Percentiles rank a stretch among this genome's conserved stretches.
Evolutionary conservation across 495 filamentous ascomycete genomes (phyloP).

Genomic region (Aeminium ludgeri): DNA sequence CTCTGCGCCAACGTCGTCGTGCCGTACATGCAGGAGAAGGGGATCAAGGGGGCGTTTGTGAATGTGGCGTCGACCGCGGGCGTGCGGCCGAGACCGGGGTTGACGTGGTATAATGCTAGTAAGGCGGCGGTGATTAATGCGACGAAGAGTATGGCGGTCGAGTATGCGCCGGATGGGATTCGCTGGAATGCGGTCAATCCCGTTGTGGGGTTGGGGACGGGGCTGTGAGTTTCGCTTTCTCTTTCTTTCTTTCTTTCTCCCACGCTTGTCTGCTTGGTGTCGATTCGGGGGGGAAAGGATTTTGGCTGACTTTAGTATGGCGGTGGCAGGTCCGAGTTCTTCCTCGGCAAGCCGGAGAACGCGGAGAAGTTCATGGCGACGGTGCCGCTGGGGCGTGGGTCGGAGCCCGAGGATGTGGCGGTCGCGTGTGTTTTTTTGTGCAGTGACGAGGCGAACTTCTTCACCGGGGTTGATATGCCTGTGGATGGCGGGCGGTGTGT

Average conservation of each 20-base stretch:
- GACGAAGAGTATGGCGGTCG: constrained; percentile 16
- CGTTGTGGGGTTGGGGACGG: constrained; percentile 12
- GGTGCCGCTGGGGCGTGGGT: constrained; percentile 47
- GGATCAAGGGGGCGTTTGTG: constrained; percentile 17
- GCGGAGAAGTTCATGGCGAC: constrained; percentile 47
- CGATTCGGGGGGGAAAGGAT: too few species aligned
- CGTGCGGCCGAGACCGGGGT: constrained; percentile 15
- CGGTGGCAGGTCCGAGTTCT: constrained; percentile 44
- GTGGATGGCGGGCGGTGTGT: constrained; percentile 38
- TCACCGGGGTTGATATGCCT: constrained; percentile 49
- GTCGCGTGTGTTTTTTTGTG: constrained; percentile 50
- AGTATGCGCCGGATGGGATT: constrained; percentile 19
- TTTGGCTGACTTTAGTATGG: constrained; percentile 22
- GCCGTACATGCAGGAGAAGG: constrained; percentile 17
- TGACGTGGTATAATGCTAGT: constrained; percentile 19
- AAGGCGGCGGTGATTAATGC: constrained; percentile 20
- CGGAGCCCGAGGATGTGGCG: constrained; percentile 47
- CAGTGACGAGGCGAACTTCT: constrained; percentile 49
- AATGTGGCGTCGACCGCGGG: constrained; percentile 19
- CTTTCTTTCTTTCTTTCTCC: too few species aligned
- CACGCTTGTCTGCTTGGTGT: too few species aligned
- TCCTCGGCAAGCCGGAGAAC: constrained; percentile 53
- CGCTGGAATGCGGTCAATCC: constrained; percentile 16
- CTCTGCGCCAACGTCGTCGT: constrained; percentile 15
- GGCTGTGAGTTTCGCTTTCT: constrained; percentile 11